Evolutionary conservation across 2,329 filamentous ascomycete genomes (phyloP), one percentile per base, ranked within the genome.

Genomic region (Cladosporium austrohemisphaericum): DNA sequence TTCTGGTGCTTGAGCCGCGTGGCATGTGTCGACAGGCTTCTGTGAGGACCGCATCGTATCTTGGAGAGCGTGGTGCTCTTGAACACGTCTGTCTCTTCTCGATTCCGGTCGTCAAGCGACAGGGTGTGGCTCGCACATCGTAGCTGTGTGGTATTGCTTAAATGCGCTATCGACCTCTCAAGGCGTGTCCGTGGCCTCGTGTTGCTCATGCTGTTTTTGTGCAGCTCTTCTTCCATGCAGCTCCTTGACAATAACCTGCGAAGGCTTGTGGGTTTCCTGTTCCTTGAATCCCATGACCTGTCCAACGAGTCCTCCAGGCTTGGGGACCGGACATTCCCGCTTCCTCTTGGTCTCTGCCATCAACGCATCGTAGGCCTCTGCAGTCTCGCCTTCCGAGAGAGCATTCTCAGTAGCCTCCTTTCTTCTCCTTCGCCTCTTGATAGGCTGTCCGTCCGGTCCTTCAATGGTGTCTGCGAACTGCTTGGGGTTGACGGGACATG

Each of bases 311-410:
- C 90, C 91, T 25, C 82, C 77, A 0, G 93, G 92, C 69, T 96
- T 96, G 4, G 93, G 93, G 10, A 98, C 83, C 0, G 93, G 93
- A 65, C 93, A 98, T 65, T 94, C 88, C 61, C 88, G 79, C 63
- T 76, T 71, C 36, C 63, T 47, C 62, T 62, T 46, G 47, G 59
- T 22, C 37, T 49, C 23, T 11, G 16, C 23, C 38, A 52, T 38
- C 28, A 35, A 19, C 18, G 50, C 40, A 20, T 40, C 19, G 22
- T 50, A 22, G 9, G 23, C 16, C 13, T 43, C 35, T 25, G 41
- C 28, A 11, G 19, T 40, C 31, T 44, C 52, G 20, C 28, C 33
- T 9, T 47, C 44, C 8, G 44, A 37, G 11, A 7, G 23, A 29
- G 33, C 46, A 7, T 51, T 53, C 10, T 54, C 52, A 4, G 28